These are phyloP conservation scores for Plasmodium vivax DNA, from an alignment of 169 alveolate species.

Conservation along the genomic window DNA sequence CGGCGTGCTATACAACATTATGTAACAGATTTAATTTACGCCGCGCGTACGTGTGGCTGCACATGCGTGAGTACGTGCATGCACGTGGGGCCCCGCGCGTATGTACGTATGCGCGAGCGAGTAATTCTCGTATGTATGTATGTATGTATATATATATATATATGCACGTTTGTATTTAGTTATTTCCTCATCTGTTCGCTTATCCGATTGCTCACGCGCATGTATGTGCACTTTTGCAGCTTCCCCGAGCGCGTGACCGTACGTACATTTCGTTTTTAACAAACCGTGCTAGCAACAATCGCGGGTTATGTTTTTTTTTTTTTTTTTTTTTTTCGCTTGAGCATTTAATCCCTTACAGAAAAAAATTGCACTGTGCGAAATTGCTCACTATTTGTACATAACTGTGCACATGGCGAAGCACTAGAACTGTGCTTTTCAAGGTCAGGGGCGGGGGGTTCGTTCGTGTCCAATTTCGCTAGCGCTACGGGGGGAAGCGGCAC, in stretches of 20 bases:
- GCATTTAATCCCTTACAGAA: not conserved
- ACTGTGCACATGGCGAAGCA: not conserved
- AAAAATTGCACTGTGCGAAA: not conserved
- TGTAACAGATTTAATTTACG: conserved; percentile 40
- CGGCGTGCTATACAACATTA: conserved; percentile 2
- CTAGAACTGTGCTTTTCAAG: not conserved
- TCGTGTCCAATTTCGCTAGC: not conserved
- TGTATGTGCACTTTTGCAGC: not conserved
- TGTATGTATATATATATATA: no score
- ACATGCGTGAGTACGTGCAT: not conserved
- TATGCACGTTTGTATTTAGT: no score
- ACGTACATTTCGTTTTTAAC: not conserved
- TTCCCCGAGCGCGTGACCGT: not conserved
- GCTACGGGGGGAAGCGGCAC: not conserved
- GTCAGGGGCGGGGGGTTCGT: not conserved
- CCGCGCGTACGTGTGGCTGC: not conserved
- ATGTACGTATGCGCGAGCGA: not conserved
- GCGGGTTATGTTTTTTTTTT: not conserved
- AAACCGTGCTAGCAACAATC: not conserved
- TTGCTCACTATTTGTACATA: not conserved
- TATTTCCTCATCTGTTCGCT: not conserved
- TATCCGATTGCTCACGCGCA: not conserved
- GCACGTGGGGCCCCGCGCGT: not conserved
- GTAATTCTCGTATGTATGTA: not conserved
- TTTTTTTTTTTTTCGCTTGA: not conserved